Conservation (phyloP, 2,329 filamentous ascomycete genomes). For the Botrytis paeoniae region DNA sequence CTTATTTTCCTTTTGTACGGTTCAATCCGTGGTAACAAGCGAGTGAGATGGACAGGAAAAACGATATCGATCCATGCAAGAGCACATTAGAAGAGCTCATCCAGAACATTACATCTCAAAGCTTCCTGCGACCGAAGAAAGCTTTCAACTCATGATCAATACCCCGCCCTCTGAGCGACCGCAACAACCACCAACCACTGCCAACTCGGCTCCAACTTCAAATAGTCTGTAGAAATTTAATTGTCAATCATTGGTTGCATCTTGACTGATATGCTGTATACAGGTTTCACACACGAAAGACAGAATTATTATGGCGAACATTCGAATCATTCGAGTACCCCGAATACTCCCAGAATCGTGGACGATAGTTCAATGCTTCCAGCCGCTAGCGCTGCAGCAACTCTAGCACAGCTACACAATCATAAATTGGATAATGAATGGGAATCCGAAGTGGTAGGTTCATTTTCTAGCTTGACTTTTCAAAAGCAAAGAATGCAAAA, state of each 20-base stretch:
- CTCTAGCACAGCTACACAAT: constrained; percentile 79
- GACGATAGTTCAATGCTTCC: constrained; percentile 68
- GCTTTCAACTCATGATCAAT: constrained; percentile 54
- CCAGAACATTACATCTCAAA: constrained; percentile 97
- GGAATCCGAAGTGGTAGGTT: constrained; percentile 72
- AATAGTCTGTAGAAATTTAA: constrained; percentile 30
- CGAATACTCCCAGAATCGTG: constrained; percentile 64
- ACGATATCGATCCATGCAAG: constrained; percentile 97
- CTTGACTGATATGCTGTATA: constrained; percentile 27
- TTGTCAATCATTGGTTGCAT: constrained; percentile 22
- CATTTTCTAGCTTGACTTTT: background rate
- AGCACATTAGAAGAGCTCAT: constrained; percentile 96
- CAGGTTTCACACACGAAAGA: constrained; percentile 58
- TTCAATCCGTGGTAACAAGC: constrained; percentile 38
- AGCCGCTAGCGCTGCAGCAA: constrained; percentile 77
- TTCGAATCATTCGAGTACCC: constrained; percentile 53
- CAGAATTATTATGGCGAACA: constrained; percentile 64
- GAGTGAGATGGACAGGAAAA: constrained; percentile 65
- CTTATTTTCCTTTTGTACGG: constrained; percentile 33
- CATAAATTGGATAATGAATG: constrained; percentile 73
- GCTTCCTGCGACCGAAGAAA: constrained; percentile 95
- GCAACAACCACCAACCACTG: constrained; percentile 21
- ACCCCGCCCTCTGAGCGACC: constrained; percentile 56
- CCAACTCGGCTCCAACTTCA: constrained; percentile 29
- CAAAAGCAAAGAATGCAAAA: background rate